Evolutionary conservation across 768 basidiomycete species (phyloP).

Genomic region (Lactarius trivialis): DNA sequence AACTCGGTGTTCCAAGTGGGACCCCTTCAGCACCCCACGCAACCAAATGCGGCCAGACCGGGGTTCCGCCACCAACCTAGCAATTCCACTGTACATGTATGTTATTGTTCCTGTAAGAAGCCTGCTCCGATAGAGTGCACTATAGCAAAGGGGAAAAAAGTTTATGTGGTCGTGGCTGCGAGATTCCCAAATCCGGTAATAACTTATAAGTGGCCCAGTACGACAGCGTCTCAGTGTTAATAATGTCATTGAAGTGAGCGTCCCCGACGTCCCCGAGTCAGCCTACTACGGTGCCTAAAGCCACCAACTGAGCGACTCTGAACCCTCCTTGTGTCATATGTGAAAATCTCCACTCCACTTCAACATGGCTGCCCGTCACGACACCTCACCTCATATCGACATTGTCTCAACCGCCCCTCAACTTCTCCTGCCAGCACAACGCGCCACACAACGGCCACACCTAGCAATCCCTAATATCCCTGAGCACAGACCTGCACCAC

Average conservation of each 20-base stretch:
- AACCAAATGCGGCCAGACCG: background rate
- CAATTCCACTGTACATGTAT: background rate
- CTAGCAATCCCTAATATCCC: slow-evolving; percentile 67
- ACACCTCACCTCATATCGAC: background rate
- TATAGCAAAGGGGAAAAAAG: background rate
- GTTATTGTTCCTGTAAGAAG: background rate
- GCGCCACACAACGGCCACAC: background rate
- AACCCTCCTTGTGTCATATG: background rate
- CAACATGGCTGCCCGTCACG: background rate
- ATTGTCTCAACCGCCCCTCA: background rate
- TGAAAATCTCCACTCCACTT: background rate
- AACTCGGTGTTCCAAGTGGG: background rate
- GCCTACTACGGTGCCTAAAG: background rate
- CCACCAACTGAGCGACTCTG: background rate
- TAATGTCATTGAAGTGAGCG: background rate
- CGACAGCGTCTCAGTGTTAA: background rate
- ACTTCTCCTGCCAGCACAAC: background rate
- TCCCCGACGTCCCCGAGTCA: background rate
- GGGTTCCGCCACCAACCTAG: background rate
- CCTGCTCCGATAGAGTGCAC: background rate
- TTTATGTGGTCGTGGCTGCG: background rate
- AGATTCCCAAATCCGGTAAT: background rate
- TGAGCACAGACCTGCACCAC: slow-evolving; percentile 31
- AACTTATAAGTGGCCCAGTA: background rate
- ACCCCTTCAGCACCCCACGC: background rate